phyloP scores from a whole-genome alignment of 352 stramenopile genomes.

The Globisporangium nodosum region DNA sequence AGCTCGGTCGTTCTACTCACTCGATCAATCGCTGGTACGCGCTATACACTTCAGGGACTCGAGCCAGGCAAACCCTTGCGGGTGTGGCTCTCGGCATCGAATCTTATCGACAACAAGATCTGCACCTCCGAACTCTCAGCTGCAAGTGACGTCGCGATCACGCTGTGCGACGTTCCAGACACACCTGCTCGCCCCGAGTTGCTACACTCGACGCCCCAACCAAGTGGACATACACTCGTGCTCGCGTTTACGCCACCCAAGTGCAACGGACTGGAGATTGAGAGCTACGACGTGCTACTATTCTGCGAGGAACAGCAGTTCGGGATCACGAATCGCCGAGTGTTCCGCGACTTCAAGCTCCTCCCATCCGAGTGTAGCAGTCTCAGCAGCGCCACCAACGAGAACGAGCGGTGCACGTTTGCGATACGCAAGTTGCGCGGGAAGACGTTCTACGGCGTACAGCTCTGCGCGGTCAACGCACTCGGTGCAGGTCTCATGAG shows the following conservation, averaged over 20 bases:
- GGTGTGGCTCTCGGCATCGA: slow-evolving; percentile 52
- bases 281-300: slow-evolving; percentile 36
- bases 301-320: slow-evolving; percentile 56
- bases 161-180: slow-evolving; percentile 49
- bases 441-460: slow-evolving; percentile 40
- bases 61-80: slow-evolving; percentile 30
- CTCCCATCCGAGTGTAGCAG: slow-evolving; percentile 11
- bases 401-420: slow-evolving; percentile 8
- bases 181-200: slow-evolving; percentile 20
- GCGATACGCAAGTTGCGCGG: slow-evolving; percentile 30
- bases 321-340: slow-evolving; percentile 35
- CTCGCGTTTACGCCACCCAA: slow-evolving; percentile 33
- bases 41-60: slow-evolving; percentile 33
- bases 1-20: slow-evolving; percentile 30
- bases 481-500: slow-evolving; percentile 40
- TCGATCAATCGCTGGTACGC: slow-evolving; percentile 42
- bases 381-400: slow-evolving; percentile 1
- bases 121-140: slow-evolving; percentile 38
- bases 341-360: slow-evolving; percentile 33
- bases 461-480: slow-evolving; percentile 37
- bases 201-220: slow-evolving; percentile 8
- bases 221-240: slow-evolving; percentile 30
- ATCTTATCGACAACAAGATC: slow-evolving; percentile 55
- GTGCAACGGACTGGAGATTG: slow-evolving; percentile 46
- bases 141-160: slow-evolving; percentile 24